Evolutionary conservation across 208 protist genomes (phyloP).

Genomic region (Naegleria gruberi): DNA sequence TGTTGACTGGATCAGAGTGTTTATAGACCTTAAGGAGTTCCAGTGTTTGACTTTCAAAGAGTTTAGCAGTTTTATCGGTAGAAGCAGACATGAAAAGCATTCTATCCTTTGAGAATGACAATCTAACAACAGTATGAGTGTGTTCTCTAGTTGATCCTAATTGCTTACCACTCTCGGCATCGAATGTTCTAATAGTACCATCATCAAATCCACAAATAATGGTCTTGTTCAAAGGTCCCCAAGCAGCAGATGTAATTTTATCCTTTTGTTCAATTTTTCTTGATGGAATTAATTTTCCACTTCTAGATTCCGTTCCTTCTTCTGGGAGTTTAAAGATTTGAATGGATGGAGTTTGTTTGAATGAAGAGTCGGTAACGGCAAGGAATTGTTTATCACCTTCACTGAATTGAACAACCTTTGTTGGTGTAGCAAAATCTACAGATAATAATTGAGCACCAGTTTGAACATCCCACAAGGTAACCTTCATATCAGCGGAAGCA

Average conservation of each 20-base stretch:
- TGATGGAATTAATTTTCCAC: conserved; percentile 25
- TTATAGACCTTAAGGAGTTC: conserved; percentile 85
- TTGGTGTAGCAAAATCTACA: conserved; percentile 59
- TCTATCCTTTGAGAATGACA: conserved; percentile 76
- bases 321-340: conserved; percentile 76
- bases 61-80: conserved; percentile 80
- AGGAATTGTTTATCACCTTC: conserved; percentile 79
- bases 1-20: conserved; percentile 88
- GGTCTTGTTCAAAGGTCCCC: conserved; percentile 88
- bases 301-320: background rate
- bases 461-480: conserved; percentile 75
- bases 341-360: conserved; percentile 55
- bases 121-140: conserved; percentile 58
- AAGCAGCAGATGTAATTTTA: conserved; percentile 74
- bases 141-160: conserved; percentile 48
- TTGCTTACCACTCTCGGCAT: conserved; percentile 64
- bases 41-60: conserved; percentile 85
- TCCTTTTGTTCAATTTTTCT: conserved; percentile 18
- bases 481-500: conserved; percentile 60
- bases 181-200: conserved; percentile 76
- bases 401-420: conserved; percentile 62
- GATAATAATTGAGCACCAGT: conserved; percentile 68
- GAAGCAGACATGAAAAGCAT: conserved; percentile 81
- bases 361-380: conserved; percentile 69
- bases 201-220: conserved; percentile 85